Percentiles rank a stretch among this genome's conserved stretches.
These are phyloP conservation scores for Conringia planisiliqua DNA, from an alignment of 345 rosid genomes.

Conservation along the genomic window DNA sequence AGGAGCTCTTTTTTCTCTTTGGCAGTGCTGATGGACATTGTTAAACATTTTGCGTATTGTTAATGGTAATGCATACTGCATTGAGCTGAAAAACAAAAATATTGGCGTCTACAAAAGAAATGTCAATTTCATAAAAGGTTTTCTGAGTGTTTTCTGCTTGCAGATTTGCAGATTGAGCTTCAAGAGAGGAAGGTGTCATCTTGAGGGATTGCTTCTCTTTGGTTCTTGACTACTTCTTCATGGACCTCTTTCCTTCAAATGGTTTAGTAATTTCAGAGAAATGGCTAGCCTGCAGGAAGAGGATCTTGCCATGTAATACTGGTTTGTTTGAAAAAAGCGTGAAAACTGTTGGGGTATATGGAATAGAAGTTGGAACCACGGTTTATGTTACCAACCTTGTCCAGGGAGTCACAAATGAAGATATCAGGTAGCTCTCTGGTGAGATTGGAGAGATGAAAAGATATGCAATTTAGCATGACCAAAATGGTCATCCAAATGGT, in stretches of 20 bases:
- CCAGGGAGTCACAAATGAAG: slow-evolving; percentile 76
- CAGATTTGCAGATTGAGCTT: no score
- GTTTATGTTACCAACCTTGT: slow-evolving; percentile 82
- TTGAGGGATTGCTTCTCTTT: no score
- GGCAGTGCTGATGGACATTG: no score
- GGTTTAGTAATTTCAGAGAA: slow-evolving; percentile 15
- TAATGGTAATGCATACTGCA: no score
- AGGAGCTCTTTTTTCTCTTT: no score
- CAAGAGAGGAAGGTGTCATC: no score
- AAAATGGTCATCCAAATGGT: slow-evolving; percentile 62
- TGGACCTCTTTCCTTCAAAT: slow-evolving; percentile 38
- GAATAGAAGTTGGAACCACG: slow-evolving; percentile 73
- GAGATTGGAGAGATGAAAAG: slow-evolving; percentile 85
- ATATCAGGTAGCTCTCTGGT: slow-evolving; percentile 88
- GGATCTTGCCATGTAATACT: slow-evolving; percentile 77
- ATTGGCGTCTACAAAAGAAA: no score
- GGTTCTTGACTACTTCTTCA: slow-evolving; percentile 24
- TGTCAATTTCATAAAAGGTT: no score
- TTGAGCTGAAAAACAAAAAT: no score
- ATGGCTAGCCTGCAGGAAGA: slow-evolving; percentile 56
- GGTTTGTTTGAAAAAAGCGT: slow-evolving; percentile 87
- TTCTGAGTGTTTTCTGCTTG: no score
- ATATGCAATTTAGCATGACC: no score
- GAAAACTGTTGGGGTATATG: slow-evolving; percentile 84
- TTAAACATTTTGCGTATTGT: no score